Evolutionary conservation across 768 basidiomycete genomes (phyloP).

Genomic region (Rhizopogon sp.): DNA sequence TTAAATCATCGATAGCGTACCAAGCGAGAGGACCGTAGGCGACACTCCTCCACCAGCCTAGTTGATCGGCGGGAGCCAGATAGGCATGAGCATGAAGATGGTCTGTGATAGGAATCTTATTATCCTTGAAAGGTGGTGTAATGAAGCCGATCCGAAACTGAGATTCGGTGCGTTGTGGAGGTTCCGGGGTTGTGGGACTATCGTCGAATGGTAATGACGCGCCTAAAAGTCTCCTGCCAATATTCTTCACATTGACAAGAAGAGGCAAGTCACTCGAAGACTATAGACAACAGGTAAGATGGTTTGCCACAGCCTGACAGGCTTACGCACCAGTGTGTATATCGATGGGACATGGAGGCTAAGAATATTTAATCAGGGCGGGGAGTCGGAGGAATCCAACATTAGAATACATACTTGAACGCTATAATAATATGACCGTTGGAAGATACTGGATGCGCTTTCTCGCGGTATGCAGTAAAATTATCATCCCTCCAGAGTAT

Average conservation of each 20-base stretch:
- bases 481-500: constrained; percentile 74
- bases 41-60: constrained; percentile 70
- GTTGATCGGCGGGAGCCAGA: constrained; percentile 54
- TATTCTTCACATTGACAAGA: constrained; percentile 55
- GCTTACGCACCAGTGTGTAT: constrained; percentile 57
- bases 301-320: background rate
- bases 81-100: constrained; percentile 78
- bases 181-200: constrained; percentile 19
- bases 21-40: constrained; percentile 67
- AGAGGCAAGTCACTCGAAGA: constrained; percentile 74
- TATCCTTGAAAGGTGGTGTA: constrained; percentile 72
- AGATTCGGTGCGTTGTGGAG: constrained; percentile 27
- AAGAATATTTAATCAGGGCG: constrained; percentile 8
- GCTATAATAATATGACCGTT: constrained; percentile 68
- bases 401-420: constrained; percentile 57
- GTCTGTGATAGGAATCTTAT: constrained; percentile 74
- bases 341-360: constrained; percentile 78
- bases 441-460: constrained; percentile 64
- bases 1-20: constrained; percentile 74
- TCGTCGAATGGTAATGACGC: constrained; percentile 31
- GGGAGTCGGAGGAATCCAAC: constrained; percentile 40
- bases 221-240: constrained; percentile 52
- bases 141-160: constrained; percentile 71
- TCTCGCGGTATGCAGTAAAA: constrained; percentile 71
- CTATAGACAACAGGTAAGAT: constrained; percentile 29